Conservation (phyloP, 2,329 filamentous ascomycete species). For the Arthrobotrys sphaeroides region DNA sequence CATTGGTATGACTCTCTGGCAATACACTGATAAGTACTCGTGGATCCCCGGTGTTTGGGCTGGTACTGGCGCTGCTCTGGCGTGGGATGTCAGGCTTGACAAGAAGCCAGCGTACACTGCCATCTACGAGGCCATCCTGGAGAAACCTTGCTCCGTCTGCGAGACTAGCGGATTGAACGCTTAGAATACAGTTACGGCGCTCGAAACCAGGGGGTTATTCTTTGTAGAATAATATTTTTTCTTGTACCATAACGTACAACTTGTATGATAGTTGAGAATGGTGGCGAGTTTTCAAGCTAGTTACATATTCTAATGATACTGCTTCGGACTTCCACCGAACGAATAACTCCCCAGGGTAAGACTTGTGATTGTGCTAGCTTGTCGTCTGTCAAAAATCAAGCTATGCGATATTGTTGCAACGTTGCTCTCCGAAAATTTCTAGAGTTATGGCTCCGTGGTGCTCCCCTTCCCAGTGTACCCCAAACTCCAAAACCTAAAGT, state of each 20-base stretch:
- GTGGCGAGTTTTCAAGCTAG: background rate
- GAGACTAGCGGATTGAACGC: slow-evolving; percentile 30
- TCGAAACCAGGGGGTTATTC: background rate
- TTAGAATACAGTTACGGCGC: background rate
- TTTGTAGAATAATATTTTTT: slow-evolving; percentile 9
- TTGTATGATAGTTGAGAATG: slow-evolving; percentile 32
- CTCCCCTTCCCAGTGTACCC: background rate
- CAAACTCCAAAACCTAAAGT: background rate
- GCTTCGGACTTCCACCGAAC: background rate
- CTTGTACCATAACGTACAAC: slow-evolving; percentile 35
- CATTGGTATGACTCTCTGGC: slow-evolving; percentile 63
- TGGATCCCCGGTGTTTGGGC: slow-evolving; percentile 63
- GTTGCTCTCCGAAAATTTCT: background rate
- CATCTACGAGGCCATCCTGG: slow-evolving; percentile 58
- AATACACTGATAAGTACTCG: slow-evolving; percentile 62
- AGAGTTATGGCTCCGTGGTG: background rate
- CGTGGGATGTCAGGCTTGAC: slow-evolving; percentile 63
- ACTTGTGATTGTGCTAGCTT: no score
- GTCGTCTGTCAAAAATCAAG: no score
- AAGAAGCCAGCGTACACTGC: slow-evolving; percentile 64
- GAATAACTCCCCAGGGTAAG: no score
- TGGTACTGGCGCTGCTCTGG: slow-evolving; percentile 62
- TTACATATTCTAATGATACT: slow-evolving; percentile 2
- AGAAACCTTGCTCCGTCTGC: slow-evolving; percentile 33
- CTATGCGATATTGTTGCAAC: background rate